Conservation (phyloP, 345 rosid genomes). For the Eucalyptus erythrocorys region DNA sequence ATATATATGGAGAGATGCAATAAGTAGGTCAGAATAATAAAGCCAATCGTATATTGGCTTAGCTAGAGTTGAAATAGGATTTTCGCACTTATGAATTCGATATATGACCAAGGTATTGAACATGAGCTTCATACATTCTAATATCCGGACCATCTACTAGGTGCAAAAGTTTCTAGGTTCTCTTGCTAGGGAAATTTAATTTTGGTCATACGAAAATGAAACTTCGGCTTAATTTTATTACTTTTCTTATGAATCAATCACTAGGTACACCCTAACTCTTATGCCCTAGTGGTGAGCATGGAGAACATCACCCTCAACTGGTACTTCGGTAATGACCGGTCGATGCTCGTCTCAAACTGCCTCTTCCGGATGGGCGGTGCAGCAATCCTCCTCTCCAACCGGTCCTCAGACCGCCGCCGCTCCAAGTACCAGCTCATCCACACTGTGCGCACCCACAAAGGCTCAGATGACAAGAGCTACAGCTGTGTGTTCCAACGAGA, state of each 20-base stretch:
- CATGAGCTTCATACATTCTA: neutral
- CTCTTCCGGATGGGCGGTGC: conserved; percentile 44
- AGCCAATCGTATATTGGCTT: neutral
- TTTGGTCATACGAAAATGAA: neutral
- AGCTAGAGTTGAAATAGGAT: neutral
- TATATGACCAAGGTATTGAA: neutral
- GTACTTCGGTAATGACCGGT: conserved; percentile 39
- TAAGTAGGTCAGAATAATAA: neutral
- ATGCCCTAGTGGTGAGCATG: conserved; percentile 51
- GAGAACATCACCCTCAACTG: conserved; percentile 40
- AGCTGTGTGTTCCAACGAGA: conserved; percentile 47
- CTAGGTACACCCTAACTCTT: conserved; percentile 34
- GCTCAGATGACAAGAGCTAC: conserved; percentile 35
- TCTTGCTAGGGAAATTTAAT: neutral
- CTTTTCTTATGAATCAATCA: neutral
- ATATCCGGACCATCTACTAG: neutral
- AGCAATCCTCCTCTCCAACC: conserved; percentile 47
- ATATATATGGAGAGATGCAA: neutral
- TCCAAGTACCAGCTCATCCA: conserved; percentile 48
- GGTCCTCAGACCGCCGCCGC: conserved; percentile 15
- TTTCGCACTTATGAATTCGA: neutral
- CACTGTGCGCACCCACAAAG: conserved; percentile 49
- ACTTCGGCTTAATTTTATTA: neutral
- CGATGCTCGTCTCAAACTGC: conserved; percentile 53
- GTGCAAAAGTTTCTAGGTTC: neutral